phyloP scores from a whole-genome alignment of 2,329 filamentous ascomycete genomes.

The Fusarium gaditjirri region DNA sequence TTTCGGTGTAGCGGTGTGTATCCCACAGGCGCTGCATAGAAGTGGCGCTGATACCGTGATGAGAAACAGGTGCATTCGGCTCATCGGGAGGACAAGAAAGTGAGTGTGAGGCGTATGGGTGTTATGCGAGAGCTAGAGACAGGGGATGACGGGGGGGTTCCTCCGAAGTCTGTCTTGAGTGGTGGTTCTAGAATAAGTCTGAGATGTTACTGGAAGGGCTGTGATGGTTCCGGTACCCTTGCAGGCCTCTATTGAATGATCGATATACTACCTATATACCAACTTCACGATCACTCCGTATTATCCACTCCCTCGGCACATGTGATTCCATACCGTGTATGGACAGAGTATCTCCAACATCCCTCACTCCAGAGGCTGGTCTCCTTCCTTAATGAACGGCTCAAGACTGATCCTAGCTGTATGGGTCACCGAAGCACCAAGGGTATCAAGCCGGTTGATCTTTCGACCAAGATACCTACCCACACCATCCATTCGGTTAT shows the following conservation, averaged over 20 bases:
- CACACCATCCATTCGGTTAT: constrained; percentile 61
- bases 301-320: constrained; percentile 6
- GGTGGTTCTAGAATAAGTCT: neutral
- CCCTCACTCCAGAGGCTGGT: constrained; percentile 22
- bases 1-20: constrained; percentile 29
- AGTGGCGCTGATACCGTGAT: constrained; percentile 9
- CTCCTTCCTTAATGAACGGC: constrained; percentile 51
- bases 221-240: neutral
- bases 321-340: constrained; percentile 6
- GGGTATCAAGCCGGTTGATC: constrained; percentile 54
- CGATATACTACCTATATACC: constrained; percentile 2
- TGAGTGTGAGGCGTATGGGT: constrained; percentile 5
- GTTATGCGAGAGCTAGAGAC: neutral
- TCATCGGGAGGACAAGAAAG: constrained; percentile 16
- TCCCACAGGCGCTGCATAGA: neutral
- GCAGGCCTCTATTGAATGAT: constrained; percentile 15
- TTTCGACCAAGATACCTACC: constrained; percentile 56
- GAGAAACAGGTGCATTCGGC: constrained; percentile 18
- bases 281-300: neutral
- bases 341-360: neutral
- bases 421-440: constrained; percentile 55
- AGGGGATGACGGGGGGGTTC: neutral
- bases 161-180: neutral
- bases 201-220: neutral
- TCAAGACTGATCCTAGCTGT: constrained; percentile 51